Evolutionary conservation across 768 basidiomycete species (phyloP).

Genomic region (Galerina marginata): DNA sequence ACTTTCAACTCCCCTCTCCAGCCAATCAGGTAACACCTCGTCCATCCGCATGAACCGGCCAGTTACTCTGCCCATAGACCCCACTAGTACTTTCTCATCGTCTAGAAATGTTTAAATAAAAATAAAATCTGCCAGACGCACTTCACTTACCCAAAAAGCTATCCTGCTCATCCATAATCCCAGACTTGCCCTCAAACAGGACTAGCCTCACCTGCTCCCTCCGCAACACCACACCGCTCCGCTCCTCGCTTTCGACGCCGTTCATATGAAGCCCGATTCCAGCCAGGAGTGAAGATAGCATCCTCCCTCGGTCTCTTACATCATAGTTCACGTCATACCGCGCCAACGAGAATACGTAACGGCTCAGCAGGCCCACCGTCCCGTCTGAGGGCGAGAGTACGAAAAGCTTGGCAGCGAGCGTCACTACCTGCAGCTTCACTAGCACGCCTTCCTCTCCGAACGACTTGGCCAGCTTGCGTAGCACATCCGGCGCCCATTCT

Average conservation of each 20-base stretch:
- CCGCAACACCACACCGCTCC: slow-evolving; percentile 78
- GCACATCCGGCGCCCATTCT: slow-evolving; percentile 87
- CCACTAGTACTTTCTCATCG: slow-evolving; percentile 54
- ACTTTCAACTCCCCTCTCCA: slow-evolving; percentile 83
- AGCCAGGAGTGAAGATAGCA: slow-evolving; percentile 71
- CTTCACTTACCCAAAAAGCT: slow-evolving; percentile 34
- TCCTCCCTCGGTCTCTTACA: slow-evolving; percentile 87
- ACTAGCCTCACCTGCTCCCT: slow-evolving; percentile 83
- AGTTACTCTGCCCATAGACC: slow-evolving; percentile 68
- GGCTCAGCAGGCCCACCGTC: slow-evolving; percentile 57
- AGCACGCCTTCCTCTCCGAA: slow-evolving; percentile 68
- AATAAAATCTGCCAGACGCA: neutral
- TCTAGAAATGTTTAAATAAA: slow-evolving; percentile 28
- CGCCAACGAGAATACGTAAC: slow-evolving; percentile 83
- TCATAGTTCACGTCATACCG: slow-evolving; percentile 90
- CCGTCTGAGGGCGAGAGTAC: slow-evolving; percentile 64
- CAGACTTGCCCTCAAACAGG: slow-evolving; percentile 76
- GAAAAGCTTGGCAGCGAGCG: slow-evolving; percentile 85
- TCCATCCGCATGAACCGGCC: slow-evolving; percentile 59
- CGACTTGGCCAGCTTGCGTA: slow-evolving; percentile 77
- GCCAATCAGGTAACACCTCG: slow-evolving; percentile 78
- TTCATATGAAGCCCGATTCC: slow-evolving; percentile 46
- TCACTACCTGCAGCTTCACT: slow-evolving; percentile 86
- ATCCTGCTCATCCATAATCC: slow-evolving; percentile 45
- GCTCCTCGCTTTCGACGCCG: slow-evolving; percentile 48